phyloP scores from a whole-genome alignment of 768 basidiomycete species.

The Lanmaoa rubissima region DNA sequence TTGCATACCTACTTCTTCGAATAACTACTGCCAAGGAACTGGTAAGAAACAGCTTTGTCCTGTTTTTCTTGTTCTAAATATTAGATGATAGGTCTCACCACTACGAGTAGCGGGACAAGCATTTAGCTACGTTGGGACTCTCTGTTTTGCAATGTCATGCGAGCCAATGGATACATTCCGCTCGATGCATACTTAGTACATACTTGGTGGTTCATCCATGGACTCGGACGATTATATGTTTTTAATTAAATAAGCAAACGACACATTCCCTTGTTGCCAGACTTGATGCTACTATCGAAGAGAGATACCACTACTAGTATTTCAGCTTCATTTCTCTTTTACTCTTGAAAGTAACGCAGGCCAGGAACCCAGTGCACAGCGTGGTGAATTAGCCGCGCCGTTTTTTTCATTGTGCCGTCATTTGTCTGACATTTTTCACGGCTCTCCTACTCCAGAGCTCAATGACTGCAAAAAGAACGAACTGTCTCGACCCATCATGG shows the following conservation, averaged over 20 bases:
- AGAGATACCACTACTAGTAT: neutral
- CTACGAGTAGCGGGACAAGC: constrained; percentile 31
- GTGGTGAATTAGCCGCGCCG: neutral
- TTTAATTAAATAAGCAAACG: neutral
- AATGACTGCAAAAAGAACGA: constrained; percentile 30
- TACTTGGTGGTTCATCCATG: neutral
- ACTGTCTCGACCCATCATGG: constrained; percentile 46
- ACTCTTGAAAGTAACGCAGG: neutral
- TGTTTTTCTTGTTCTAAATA: constrained; percentile 1
- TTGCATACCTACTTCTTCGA: constrained; percentile 76
- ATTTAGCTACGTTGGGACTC: constrained; percentile 13
- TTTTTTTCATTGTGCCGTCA: neutral
- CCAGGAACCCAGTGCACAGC: neutral
- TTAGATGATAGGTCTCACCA: constrained; percentile 25
- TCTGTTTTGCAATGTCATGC: neutral
- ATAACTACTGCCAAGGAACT: constrained; percentile 62
- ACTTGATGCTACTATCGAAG: neutral
- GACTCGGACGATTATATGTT: constrained; percentile 11
- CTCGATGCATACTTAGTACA: constrained; percentile 3
- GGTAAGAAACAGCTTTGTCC: constrained; percentile 20
- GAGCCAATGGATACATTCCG: neutral
- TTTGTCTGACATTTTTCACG: neutral
- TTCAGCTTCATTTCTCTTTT: neutral
- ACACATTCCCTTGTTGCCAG: neutral
- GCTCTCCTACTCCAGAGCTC: constrained; percentile 1